Conservation (phyloP, 306 rosid genomes). For the Dryas drummondii region DNA sequence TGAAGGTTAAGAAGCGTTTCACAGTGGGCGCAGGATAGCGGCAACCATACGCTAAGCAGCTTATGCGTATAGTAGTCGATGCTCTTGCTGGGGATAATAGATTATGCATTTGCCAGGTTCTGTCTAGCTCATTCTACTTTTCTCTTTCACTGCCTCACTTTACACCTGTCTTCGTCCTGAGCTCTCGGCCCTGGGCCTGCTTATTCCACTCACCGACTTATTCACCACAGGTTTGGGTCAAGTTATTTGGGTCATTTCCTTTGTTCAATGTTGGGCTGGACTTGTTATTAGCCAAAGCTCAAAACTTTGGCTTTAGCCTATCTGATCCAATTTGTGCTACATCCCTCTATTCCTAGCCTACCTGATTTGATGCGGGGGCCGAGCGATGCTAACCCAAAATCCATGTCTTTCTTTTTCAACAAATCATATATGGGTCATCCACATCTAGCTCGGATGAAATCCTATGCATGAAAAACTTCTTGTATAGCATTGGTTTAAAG, state of each 20-base stretch:
- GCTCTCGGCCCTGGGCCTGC: not conserved
- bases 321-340: too few relatives aligned
- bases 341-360: too few relatives aligned
- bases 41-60: slow-evolving; percentile 38
- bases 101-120: slow-evolving; percentile 6
- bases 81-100: slow-evolving; percentile 4
- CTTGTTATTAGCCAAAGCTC: too few relatives aligned
- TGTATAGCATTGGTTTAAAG: too few relatives aligned
- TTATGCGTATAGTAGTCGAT: not conserved
- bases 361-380: too few relatives aligned
- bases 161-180: not conserved
- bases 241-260: not conserved
- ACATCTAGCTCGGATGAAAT: too few relatives aligned
- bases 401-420: too few relatives aligned
- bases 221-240: not conserved
- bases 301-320: too few relatives aligned
- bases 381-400: too few relatives aligned
- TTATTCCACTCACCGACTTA: not conserved
- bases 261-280: not conserved
- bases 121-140: not conserved
- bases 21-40: slow-evolving; percentile 38
- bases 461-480: too few relatives aligned
- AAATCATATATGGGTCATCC: too few relatives aligned
- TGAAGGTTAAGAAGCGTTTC: slow-evolving; percentile 18
- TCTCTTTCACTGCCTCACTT: not conserved